These are phyloP conservation scores for Penicillium verhagenii DNA, from an alignment of 495 filamentous ascomycete species.

Conservation along the genomic window DNA sequence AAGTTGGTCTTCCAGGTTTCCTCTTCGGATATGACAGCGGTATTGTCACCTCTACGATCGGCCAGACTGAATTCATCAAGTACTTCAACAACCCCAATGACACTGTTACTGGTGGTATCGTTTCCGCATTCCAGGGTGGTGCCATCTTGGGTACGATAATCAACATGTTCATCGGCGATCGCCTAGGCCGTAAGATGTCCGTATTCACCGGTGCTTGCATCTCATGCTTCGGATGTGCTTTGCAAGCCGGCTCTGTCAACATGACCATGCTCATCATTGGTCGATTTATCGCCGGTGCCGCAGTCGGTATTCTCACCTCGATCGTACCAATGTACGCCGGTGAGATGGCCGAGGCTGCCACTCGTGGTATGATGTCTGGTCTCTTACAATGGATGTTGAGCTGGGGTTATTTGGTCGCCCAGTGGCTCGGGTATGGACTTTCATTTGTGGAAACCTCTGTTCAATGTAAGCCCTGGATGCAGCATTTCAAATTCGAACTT, in stretches of 20 bases:
- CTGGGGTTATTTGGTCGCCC: constrained; percentile 46
- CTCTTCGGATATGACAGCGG: constrained; percentile 54
- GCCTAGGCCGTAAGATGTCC: constrained; percentile 44
- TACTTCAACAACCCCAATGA: constrained; percentile 37
- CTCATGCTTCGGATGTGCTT: constrained; percentile 43
- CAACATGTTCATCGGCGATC: constrained; percentile 43
- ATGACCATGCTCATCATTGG: constrained; percentile 54
- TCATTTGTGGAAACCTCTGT: constrained; percentile 43
- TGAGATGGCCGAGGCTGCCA: constrained; percentile 25
- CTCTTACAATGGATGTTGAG: constrained; percentile 46
- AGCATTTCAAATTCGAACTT: constrained; percentile 2
- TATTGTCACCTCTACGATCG: constrained; percentile 53
- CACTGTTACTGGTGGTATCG: constrained; percentile 46
- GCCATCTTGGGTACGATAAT: constrained; percentile 51
- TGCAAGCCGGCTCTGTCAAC: constrained; percentile 49
- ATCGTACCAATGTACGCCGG: constrained; percentile 48
- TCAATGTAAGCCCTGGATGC: constrained; percentile 30
- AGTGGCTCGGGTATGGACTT: constrained; percentile 54
- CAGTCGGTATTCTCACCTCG: constrained; percentile 50
- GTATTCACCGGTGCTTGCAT: constrained; percentile 49
- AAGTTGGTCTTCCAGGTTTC: constrained; percentile 27
- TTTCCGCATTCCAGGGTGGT: constrained; percentile 39
- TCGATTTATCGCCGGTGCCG: constrained; percentile 47
- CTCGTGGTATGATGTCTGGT: constrained; percentile 24
- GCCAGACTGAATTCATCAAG: constrained; percentile 37